phyloP scores from a whole-genome alignment of 176 grass and related monocot species.

The Eragrostis nindensis region DNA sequence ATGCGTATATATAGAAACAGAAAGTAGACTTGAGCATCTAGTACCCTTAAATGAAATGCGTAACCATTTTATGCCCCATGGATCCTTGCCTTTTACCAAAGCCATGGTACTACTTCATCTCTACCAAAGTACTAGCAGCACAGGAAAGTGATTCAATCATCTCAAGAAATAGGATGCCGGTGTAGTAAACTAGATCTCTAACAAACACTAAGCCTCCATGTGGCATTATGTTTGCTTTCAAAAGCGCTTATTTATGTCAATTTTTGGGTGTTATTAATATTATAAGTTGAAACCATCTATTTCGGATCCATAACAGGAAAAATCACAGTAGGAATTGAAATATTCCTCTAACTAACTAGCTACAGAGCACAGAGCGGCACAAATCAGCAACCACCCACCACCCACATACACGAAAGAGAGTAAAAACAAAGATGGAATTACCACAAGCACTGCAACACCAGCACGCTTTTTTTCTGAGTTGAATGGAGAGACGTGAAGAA shows the following conservation, averaged over 20 bases:
- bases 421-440: conserved; percentile 45
- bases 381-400: neutral
- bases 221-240: neutral
- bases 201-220: neutral
- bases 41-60: neutral
- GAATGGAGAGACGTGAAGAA: conserved; percentile 87
- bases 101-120: conserved; percentile 1
- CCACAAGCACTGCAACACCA: conserved; percentile 69
- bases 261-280: neutral
- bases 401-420: neutral
- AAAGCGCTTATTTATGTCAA: neutral
- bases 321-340: neutral
- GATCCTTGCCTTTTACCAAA: conserved; percentile 7
- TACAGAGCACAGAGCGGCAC: neutral
- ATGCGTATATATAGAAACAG: neutral
- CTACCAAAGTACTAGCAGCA: neutral
- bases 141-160: neutral
- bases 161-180: conserved; percentile 17
- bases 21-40: neutral
- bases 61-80: conserved; percentile 4
- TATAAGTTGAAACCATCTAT: neutral
- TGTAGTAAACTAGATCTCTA: conserved; percentile 15
- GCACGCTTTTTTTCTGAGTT: conserved; percentile 89
- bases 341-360: neutral
- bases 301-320: neutral